Percentiles rank a stretch among this genome's conserved stretches.
These are phyloP conservation scores for Eremothecium sinecaudum DNA, from an alignment of 1,139 yeast species.

Conservation along the genomic window DNA sequence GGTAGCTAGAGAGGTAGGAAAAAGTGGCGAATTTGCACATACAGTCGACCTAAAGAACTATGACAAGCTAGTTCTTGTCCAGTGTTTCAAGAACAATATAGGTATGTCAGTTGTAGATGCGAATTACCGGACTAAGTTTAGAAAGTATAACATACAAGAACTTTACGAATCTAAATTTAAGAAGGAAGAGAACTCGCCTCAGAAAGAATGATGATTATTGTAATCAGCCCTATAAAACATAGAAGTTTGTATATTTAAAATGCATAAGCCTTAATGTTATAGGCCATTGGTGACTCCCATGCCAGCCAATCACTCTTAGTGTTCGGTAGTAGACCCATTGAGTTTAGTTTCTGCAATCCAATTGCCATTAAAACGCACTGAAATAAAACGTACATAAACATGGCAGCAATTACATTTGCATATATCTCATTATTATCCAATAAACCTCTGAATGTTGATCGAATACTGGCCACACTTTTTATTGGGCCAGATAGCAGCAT, in stretches of 20 bases:
- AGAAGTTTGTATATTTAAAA: no score
- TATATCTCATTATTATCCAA: conserved; percentile 33
- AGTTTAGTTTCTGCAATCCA: conserved; percentile 76
- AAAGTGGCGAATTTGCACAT: conserved; percentile 50
- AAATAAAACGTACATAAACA: conserved; percentile 44
- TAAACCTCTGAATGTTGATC: conserved; percentile 36
- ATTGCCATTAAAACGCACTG: conserved; percentile 59
- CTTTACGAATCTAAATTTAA: conserved; percentile 41
- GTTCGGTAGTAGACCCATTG: conserved; percentile 88
- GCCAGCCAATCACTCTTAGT: conserved; percentile 85
- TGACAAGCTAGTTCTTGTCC: conserved; percentile 72
- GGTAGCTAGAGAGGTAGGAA: conserved; percentile 65
- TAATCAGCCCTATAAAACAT: background rate
- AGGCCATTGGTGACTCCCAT: conserved; percentile 51
- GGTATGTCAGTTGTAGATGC: conserved; percentile 73
- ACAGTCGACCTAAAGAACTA: conserved; percentile 71
- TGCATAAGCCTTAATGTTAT: conserved; percentile 17
- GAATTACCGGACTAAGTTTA: conserved; percentile 40
- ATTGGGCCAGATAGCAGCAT: conserved; percentile 75
- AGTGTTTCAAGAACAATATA: conserved; percentile 74
- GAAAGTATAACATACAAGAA: conserved; percentile 51
- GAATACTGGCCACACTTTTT: conserved; percentile 56
- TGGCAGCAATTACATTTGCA: conserved; percentile 40
- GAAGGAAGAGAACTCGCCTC: conserved; percentile 2
- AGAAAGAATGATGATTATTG: background rate